Base-by-base conservation (phyloP, 768 basidiomycete genomes). In the Trametes punicea region DNA sequence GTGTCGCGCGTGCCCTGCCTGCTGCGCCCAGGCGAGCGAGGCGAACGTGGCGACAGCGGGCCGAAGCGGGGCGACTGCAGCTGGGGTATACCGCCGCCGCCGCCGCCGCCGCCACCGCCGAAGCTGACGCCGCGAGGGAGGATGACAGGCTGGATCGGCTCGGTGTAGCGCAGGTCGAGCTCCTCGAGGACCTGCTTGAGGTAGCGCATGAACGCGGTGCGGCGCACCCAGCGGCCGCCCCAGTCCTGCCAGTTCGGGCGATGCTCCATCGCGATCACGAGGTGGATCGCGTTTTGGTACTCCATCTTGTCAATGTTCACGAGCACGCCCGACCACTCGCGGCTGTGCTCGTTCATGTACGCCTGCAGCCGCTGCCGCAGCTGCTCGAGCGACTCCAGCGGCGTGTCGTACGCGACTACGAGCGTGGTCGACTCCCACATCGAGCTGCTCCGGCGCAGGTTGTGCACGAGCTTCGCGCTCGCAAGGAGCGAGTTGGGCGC, bases 171-270 rank as follows among this genome's bases (percentile, higher is more conserved):
- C 53, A 92, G 71, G 63, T 88, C 86, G 46, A 92, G 80, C 29
- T 89, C 88, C 68, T 90, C 88, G 49, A 90, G 72, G 13, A 84
- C 66, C 4, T 73, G 79, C 71, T 88, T 90, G 44, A 92, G 75
- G 62, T 85, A 69, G 34, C 84, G 81, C 89, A 91, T 90, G 69
- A 91, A 88, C 21, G 71, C 74, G 10, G 81, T 90, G 59, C 89
- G 83, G 42, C 88, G 83, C 7, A 73, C 75, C 88, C 87, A 90
- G 55, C 88, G 76, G 18, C 81, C 90, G 45, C 87, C 88, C 89
- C 89, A 92, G 65, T 91, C 88, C 66, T 91, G 90, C 90, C 89
- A 92, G 65, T 89, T 90, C 33, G 84, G 78, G 49, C 86, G 83
- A 70, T 90, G 89, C 70, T 91, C 88, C 67, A 91, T 77, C 29